Evolutionary conservation across 164 flowering plant species (phyloP).

Genomic region (Akebia trifoliata): DNA sequence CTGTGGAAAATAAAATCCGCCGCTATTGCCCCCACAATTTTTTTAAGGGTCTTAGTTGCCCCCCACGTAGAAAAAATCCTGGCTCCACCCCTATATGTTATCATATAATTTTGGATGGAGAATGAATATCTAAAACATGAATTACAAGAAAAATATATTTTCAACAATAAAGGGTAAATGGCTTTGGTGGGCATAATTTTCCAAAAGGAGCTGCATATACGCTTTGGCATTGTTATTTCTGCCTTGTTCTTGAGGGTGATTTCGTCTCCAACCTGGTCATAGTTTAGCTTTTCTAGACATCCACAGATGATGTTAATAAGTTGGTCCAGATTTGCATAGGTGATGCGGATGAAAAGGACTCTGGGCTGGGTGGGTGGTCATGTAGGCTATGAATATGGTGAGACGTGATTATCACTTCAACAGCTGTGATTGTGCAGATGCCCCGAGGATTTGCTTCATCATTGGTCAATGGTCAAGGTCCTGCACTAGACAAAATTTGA

Average conservation of each 20-base stretch:
- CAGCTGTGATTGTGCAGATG: constrained; percentile 48
- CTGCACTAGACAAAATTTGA: constrained; percentile 19
- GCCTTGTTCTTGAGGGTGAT: constrained; percentile 41
- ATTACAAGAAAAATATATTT: too few relatives aligned
- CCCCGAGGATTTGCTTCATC: constrained; percentile 21
- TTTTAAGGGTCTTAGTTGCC: too few relatives aligned
- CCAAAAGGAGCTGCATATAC: too few relatives aligned
- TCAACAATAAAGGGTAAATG: too few relatives aligned
- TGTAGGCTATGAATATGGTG: constrained; percentile 52
- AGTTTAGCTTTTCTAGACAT: constrained; percentile 25
- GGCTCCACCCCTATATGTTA: too few relatives aligned
- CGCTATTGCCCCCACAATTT: too few relatives aligned
- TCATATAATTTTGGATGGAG: too few relatives aligned
- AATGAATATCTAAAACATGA: too few relatives aligned
- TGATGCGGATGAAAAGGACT: constrained; percentile 46
- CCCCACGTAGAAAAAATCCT: too few relatives aligned
- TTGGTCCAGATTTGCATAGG: constrained; percentile 49
- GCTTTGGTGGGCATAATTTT: too few relatives aligned
- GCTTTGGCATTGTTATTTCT: constrained; percentile 59
- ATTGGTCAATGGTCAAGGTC: constrained; percentile 27
- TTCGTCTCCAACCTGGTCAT: constrained; percentile 33
- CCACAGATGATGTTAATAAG: too few relatives aligned
- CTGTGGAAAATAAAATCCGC: too few relatives aligned
- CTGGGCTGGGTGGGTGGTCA: constrained; percentile 54
- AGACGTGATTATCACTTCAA: constrained; percentile 57